phyloP scores from a whole-genome alignment of 495 filamentous ascomycete genomes.

The Neurospora intermedia region DNA sequence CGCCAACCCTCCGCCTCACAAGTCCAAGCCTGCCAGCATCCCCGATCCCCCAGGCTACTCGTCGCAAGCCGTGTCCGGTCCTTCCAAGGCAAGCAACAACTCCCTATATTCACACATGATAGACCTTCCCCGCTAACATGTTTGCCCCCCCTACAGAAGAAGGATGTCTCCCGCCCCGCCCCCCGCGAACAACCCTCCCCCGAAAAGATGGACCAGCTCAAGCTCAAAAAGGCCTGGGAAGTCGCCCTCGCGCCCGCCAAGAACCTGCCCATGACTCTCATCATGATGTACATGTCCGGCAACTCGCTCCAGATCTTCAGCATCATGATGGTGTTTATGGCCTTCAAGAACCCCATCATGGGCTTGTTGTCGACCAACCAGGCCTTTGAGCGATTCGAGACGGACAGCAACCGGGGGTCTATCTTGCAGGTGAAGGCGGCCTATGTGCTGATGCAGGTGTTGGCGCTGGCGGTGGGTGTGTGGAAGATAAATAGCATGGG shows the following conservation, averaged over 20 bases:
- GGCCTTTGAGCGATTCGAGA: slow-evolving; percentile 82
- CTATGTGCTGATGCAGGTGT: slow-evolving; percentile 77
- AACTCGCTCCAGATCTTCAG: slow-evolving; percentile 98
- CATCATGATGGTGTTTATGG: slow-evolving; percentile 99
- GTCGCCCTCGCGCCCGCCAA: slow-evolving; percentile 90
- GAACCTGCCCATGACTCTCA: slow-evolving; percentile 90
- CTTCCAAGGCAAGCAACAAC: slow-evolving; percentile 41
- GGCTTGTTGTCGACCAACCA: slow-evolving; percentile 68
- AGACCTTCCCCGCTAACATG: not conserved
- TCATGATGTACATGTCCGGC: slow-evolving; percentile 99
- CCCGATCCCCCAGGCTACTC: slow-evolving; percentile 81
- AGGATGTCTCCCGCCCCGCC: slow-evolving; percentile 27
- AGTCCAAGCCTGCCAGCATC: slow-evolving; percentile 49
- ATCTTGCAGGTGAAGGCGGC: slow-evolving; percentile 72
- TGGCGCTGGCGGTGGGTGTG: slow-evolving; percentile 72
- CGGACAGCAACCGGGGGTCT: slow-evolving; percentile 59
- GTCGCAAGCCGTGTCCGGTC: slow-evolving; percentile 31
- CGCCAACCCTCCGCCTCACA: slow-evolving; percentile 49
- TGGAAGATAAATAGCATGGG: slow-evolving; percentile 99
- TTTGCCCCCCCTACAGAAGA: slow-evolving; percentile 24
- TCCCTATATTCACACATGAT: not conserved
- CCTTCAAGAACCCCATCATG: slow-evolving; percentile 91
- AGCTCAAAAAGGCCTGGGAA: slow-evolving; percentile 99
- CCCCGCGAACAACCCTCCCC: slow-evolving; percentile 48
- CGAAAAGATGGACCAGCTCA: slow-evolving; percentile 85